Conservation (phyloP, 495 filamentous ascomycete genomes). For the Neurospora sublineolata region DNA sequence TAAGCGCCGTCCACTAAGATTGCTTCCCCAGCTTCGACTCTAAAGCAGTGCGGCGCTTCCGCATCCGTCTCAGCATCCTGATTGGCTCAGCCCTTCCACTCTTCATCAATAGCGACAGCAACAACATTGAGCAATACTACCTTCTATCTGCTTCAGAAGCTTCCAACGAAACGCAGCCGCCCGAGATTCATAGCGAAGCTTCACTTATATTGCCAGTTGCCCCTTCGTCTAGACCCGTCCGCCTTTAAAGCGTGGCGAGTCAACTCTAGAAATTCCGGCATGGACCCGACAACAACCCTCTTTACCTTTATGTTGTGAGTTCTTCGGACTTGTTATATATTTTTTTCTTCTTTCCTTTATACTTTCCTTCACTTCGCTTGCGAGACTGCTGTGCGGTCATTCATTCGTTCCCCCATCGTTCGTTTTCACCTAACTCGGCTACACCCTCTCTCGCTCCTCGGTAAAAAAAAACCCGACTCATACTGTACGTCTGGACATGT, state of each 20-base stretch:
- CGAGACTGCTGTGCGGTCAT: neutral
- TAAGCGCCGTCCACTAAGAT: constrained; percentile 27
- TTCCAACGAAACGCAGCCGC: constrained; percentile 7
- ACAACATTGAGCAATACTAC: constrained; percentile 1
- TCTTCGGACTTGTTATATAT: constrained; percentile 6
- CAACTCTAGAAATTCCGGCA: constrained; percentile 21
- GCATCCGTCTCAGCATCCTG: constrained; percentile 3
- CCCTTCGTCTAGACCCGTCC: constrained; percentile 8
- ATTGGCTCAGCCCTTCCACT: constrained; percentile 18
- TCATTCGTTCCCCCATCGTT: constrained; percentile 1
- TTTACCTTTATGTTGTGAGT: constrained; percentile 68
- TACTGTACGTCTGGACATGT: neutral
- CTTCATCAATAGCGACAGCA: constrained; percentile 10
- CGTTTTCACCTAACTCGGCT: neutral
- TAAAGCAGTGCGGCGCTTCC: constrained; percentile 27
- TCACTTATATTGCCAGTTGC: constrained; percentile 17
- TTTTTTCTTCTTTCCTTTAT: constrained; percentile 35
- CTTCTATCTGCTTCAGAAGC: constrained; percentile 1
- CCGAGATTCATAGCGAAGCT: neutral
- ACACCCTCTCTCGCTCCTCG: constrained; percentile 1
- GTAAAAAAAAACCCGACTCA: neutral
- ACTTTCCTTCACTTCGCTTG: constrained; percentile 11
- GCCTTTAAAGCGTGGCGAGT: constrained; percentile 16
- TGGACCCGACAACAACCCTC: constrained; percentile 60
- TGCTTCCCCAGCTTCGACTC: neutral